phyloP scores from a whole-genome alignment of 2,329 filamentous ascomycete species.

The Calonectria ilicicola region DNA sequence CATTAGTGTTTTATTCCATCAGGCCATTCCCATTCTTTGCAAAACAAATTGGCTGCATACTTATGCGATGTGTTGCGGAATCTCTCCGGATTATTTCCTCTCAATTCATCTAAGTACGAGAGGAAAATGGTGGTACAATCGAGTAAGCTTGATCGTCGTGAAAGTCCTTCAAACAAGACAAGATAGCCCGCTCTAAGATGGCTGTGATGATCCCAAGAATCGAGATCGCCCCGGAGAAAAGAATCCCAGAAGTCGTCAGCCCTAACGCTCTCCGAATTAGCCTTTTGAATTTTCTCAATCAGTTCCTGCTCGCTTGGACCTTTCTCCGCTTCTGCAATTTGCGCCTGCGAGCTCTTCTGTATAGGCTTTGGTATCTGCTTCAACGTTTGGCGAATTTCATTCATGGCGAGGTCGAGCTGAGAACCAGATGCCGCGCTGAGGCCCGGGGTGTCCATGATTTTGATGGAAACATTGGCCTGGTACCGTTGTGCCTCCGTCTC shows the following conservation, averaged over 20 bases:
- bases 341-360: neutral
- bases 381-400: conserved; percentile 32
- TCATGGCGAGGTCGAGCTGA: conserved; percentile 27
- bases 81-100: conserved; percentile 39
- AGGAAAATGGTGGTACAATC: conserved; percentile 47
- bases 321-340: conserved; percentile 22
- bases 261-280: conserved; percentile 16
- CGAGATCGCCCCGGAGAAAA: conserved; percentile 43
- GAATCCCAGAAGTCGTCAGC: conserved; percentile 41
- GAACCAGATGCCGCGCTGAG: conserved; percentile 32
- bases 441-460: conserved; percentile 39
- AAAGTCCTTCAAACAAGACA: conserved; percentile 44
- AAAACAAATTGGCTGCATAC: conserved; percentile 23
- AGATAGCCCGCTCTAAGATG: conserved; percentile 49
- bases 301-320: conserved; percentile 32
- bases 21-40: too few species aligned
- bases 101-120: conserved; percentile 40
- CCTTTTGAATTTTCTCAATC: conserved; percentile 7
- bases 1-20: neutral
- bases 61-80: conserved; percentile 51
- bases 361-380: conserved; percentile 10
- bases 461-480: conserved; percentile 20
- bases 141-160: conserved; percentile 36
- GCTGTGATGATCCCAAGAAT: conserved; percentile 48
- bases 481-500: conserved; percentile 32